Evolutionary conservation across 345 rosid species (phyloP), one percentile per base, ranked within the genome.

Genomic region (Triadica sebifera): DNA sequence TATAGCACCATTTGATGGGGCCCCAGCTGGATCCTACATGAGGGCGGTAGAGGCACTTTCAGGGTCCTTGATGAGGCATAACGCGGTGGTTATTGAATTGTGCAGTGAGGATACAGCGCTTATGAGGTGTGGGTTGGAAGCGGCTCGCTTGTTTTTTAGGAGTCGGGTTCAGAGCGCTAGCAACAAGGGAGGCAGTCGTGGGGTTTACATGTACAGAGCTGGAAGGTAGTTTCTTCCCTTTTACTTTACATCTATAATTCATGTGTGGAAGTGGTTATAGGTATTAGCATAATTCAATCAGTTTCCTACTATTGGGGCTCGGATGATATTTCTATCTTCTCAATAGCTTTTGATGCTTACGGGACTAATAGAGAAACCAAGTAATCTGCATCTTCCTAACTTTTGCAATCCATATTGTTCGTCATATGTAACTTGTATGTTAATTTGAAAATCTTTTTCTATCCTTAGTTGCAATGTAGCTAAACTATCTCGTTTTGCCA

Each of bases 41-140:
- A 87, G 84, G 86, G 96, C 98, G 3, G 96, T 93, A 34, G 99
- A 93, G 84, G 87, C 92, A 37, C 80, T 93, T 25, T 88, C 97
- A n/a, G 85, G 87, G 65, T 95, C 99, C 55, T 76, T 95, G 83
- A 88, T 84, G 85, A 84, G 89, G 75, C 86, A 88, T 75, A 95
- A 95, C 78, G 94, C 99, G 9, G 96, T 89, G 3, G 88, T 93
- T 73, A 91, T 95, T 70, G 98, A 93, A 80, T 75, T 95, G 58
- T 94, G 91, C 46, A 73, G 85, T 37, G 92, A 91, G 38, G 97
- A 95, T 45, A 78, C 91, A 0, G 87, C 92, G 6, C 77, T 95
- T 51, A 80, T 95, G 87, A 84, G 91, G 19, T 95, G 99, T 75
- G 98, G 94, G 7, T 82, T 90, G 72, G 99, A 91, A 76, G 89